Conservation (phyloP, 139 green algal species). For the Coelastrella sp. region DNA sequence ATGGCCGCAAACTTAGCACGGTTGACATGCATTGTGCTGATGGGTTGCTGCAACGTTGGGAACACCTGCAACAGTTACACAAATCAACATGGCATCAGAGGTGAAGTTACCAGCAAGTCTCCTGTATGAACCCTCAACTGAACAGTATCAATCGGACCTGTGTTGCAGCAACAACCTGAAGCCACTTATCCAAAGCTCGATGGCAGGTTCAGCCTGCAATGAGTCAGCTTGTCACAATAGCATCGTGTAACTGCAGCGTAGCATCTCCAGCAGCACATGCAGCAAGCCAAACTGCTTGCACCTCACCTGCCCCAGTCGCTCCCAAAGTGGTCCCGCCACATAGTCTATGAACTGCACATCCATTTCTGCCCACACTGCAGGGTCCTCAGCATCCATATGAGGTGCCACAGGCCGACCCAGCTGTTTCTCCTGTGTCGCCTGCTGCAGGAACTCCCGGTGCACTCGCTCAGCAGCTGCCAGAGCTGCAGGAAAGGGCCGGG, state of each 20-base stretch:
- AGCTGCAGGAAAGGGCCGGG: slow-evolving; percentile 67
- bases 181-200: too few relatives aligned
- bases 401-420: slow-evolving; percentile 66
- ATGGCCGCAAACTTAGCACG: slow-evolving; percentile 39
- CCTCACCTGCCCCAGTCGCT: slow-evolving; percentile 55
- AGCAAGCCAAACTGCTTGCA: background rate
- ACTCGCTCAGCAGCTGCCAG: slow-evolving; percentile 57
- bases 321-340: slow-evolving; percentile 72
- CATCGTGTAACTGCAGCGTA: too few relatives aligned
- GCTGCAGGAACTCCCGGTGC: slow-evolving; percentile 67
- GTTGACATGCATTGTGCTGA: slow-evolving; percentile 51
- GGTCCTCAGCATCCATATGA: slow-evolving; percentile 62
- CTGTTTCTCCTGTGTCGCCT: slow-evolving; percentile 57
- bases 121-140: too few relatives aligned
- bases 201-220: too few relatives aligned
- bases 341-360: slow-evolving; percentile 82
- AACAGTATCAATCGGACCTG: too few relatives aligned
- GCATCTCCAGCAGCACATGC: background rate
- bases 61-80: slow-evolving; percentile 49
- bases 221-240: too few relatives aligned
- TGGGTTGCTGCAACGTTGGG: slow-evolving; percentile 50
- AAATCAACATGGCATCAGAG: too few relatives aligned
- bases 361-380: slow-evolving; percentile 47
- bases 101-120: too few relatives aligned
- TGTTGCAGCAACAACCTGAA: too few relatives aligned